Conservation (phyloP, 2,329 filamentous ascomycete species). For the Calonectria pteridis region DNA sequence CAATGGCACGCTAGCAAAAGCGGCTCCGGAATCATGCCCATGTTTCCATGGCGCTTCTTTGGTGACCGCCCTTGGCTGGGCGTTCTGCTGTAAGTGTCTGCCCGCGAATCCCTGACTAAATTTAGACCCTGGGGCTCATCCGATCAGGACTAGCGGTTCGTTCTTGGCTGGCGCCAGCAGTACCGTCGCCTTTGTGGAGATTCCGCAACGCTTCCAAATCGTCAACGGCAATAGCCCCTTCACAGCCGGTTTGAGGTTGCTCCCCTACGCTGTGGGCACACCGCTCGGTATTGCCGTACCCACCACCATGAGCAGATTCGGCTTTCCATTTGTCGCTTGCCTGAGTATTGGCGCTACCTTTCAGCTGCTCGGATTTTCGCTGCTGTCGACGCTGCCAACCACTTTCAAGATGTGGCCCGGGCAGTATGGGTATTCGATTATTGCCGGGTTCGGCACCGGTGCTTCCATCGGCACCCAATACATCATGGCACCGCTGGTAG, state of each 20-base stretch:
- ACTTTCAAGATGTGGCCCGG: background rate
- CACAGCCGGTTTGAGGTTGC: background rate
- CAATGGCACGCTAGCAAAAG: background rate
- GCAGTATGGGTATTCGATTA: background rate
- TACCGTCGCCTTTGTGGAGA: background rate
- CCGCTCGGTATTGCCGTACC: background rate
- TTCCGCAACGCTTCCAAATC: background rate
- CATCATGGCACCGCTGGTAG: background rate
- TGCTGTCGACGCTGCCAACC: background rate
- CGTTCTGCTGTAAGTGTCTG: background rate
- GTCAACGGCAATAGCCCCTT: background rate
- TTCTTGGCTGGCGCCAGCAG: background rate
- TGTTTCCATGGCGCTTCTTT: conserved; percentile 6
- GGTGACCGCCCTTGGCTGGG: background rate
- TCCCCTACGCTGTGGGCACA: background rate
- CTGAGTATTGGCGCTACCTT: background rate
- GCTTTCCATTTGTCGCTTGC: background rate
- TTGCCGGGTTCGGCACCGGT: background rate
- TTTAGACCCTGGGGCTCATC: background rate
- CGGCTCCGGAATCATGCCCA: background rate
- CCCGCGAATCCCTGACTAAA: background rate
- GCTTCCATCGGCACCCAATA: background rate
- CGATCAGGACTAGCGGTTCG: background rate
- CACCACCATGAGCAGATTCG: background rate
- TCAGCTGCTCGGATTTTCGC: background rate